A percentile compares a stretch with the other conserved stretches of the same genome.
phyloP scores from a whole-genome alignment of 345 rosid species.

The Pseudoturritis turrita region DNA sequence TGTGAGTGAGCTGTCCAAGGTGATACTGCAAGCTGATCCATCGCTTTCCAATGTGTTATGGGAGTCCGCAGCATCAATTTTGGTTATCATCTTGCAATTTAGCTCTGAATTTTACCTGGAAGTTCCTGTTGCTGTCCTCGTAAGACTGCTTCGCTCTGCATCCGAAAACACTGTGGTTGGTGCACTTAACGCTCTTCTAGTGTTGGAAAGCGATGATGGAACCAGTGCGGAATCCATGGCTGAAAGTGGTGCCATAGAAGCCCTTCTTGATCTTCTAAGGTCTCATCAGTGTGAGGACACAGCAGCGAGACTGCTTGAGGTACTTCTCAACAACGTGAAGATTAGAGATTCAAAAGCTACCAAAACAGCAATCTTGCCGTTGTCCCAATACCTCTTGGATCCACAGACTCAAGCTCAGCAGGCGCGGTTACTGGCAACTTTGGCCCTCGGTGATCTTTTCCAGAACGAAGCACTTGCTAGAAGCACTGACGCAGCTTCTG shows the following conservation, averaged over 20 bases:
- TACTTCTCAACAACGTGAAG: constrained; percentile 89
- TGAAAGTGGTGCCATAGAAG: constrained; percentile 97
- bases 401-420: constrained; percentile 99
- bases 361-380: constrained; percentile 80
- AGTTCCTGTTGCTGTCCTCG: constrained; percentile 95
- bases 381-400: constrained; percentile 94
- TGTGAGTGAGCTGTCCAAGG: constrained; percentile 83
- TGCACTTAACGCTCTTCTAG: constrained; percentile 90
- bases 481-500: constrained; percentile 89
- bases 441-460: constrained; percentile 97
- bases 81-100: constrained; percentile 82
- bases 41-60: constrained; percentile 87
- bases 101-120: constrained; percentile 95
- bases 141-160: constrained; percentile 82
- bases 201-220: constrained; percentile 93
- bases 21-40: constrained; percentile 91
- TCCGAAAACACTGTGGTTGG: constrained; percentile 79
- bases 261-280: constrained; percentile 91
- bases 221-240: constrained; percentile 99
- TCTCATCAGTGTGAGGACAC: constrained; percentile 96
- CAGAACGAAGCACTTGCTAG: constrained; percentile 96
- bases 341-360: constrained; percentile 91
- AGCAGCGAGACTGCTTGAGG: constrained; percentile 93
- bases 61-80: constrained; percentile 93
- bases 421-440: constrained; percentile 80